phyloP scores from a whole-genome alignment of 2,329 filamentous ascomycete species.

The Juglanconis oblonga region DNA sequence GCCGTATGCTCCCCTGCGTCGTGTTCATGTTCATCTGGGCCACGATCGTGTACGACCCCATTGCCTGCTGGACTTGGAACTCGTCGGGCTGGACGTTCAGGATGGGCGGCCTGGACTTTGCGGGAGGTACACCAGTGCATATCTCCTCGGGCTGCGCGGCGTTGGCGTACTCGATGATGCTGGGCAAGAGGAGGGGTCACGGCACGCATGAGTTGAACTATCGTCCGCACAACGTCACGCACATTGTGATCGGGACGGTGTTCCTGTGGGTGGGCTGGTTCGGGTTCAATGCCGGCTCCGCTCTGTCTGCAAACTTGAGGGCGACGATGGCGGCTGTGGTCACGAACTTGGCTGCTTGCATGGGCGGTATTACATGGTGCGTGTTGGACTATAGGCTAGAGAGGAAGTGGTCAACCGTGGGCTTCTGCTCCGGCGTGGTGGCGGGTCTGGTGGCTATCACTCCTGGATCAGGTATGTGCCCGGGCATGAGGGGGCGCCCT shows the following conservation, averaged over 20 bases:
- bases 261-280: conserved; percentile 97
- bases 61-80: conserved; percentile 97
- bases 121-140: conserved; percentile 86
- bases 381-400: conserved; percentile 85
- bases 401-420: conserved; percentile 88
- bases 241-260: conserved; percentile 87
- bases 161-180: conserved; percentile 86
- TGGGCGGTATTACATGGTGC: conserved; percentile 87
- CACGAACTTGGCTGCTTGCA: conserved; percentile 79
- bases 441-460: conserved; percentile 86
- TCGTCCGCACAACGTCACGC: conserved; percentile 87
- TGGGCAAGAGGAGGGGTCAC: conserved; percentile 81
- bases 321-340: conserved; percentile 84
- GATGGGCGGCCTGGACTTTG: conserved; percentile 83
- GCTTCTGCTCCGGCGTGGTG: conserved; percentile 88
- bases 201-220: conserved; percentile 88
- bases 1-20: conserved; percentile 82
- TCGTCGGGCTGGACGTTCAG: conserved; percentile 73
- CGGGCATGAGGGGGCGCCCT: neutral
- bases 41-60: conserved; percentile 85
- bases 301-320: conserved; percentile 75
- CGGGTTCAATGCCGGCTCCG: conserved; percentile 88
- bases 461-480: conserved; percentile 66
- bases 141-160: conserved; percentile 81
- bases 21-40: conserved; percentile 94